phyloP scores from a whole-genome alignment of 2,329 filamentous ascomycete genomes.

The Myotisia sp. region DNA sequence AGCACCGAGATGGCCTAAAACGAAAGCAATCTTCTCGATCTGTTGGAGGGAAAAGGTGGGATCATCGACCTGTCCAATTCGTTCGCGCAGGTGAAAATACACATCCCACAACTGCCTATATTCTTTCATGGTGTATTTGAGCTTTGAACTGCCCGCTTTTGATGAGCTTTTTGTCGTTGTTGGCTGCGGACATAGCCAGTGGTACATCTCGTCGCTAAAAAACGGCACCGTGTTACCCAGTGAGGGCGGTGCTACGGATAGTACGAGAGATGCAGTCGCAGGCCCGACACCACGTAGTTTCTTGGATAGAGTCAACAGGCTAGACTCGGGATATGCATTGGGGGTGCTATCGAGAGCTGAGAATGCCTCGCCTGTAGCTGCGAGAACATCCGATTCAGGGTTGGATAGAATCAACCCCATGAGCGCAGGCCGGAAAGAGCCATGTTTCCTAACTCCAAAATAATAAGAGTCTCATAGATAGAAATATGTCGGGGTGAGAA shows the following conservation, averaged over 20 bases:
- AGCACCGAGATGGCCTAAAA: conserved; percentile 22
- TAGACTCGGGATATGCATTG: conserved; percentile 19
- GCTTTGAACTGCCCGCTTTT: conserved; percentile 12
- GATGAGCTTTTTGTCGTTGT: neutral
- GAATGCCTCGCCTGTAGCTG: conserved; percentile 20
- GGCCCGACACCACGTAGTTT: conserved; percentile 29
- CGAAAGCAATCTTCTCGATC: conserved; percentile 27
- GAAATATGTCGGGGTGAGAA: conserved; percentile 11
- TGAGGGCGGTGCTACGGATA: conserved; percentile 20
- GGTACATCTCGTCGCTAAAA: conserved; percentile 31
- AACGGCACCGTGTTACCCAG: conserved; percentile 21
- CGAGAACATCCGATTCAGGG: conserved; percentile 14
- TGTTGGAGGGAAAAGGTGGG: conserved; percentile 18
- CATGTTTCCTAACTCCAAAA: conserved; percentile 24
- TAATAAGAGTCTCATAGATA: neutral
- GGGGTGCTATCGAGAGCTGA: conserved; percentile 5
- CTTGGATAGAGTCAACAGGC: conserved; percentile 22
- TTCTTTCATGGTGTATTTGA: conserved; percentile 30
- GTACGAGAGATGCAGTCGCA: conserved; percentile 30
- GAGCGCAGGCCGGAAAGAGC: conserved; percentile 26
- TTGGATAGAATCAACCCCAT: conserved; percentile 29
- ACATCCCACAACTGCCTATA: conserved; percentile 24
- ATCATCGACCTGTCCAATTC: conserved; percentile 14
- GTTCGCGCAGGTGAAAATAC: conserved; percentile 13
- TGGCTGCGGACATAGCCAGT: conserved; percentile 25